Percentiles rank a stretch among this genome's conserved stretches.
Evolutionary conservation across 495 filamentous ascomycete genomes (phyloP).

Genomic region (Talaromyces stipitatus): DNA sequence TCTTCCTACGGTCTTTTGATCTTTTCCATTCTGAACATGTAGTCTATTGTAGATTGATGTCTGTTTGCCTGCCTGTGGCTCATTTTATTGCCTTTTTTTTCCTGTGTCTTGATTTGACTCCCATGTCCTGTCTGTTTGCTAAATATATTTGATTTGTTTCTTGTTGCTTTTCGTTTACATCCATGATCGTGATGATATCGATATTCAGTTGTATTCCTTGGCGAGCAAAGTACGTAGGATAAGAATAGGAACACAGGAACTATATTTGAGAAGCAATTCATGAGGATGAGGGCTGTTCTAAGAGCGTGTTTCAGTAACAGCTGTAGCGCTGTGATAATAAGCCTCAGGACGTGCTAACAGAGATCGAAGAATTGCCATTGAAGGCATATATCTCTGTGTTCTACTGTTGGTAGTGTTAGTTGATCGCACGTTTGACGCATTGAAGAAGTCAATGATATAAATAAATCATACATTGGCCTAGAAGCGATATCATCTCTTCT

Average conservation of each 20-base stretch:
- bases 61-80: background rate
- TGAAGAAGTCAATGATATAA: too few species aligned
- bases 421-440: too few species aligned
- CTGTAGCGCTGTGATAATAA: too few species aligned
- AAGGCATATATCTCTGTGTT: too few species aligned
- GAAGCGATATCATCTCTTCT: too few species aligned
- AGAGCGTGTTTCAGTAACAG: too few species aligned
- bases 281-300: too few species aligned
- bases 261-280: too few species aligned
- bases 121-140: background rate
- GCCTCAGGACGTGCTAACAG: too few species aligned
- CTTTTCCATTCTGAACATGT: conserved; percentile 5
- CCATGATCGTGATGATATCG: conserved; percentile 1
- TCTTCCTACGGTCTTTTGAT: background rate
- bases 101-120: background rate
- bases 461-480: too few species aligned
- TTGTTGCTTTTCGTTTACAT: background rate
- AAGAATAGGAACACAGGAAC: background rate
- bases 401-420: too few species aligned
- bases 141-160: background rate
- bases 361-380: too few species aligned
- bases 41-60: conserved; percentile 1
- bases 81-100: background rate
- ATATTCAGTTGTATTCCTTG: background rate
- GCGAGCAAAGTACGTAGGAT: background rate